phyloP scores from a whole-genome alignment of 2,329 filamentous ascomycete species.

The Didymella keratinophila region DNA sequence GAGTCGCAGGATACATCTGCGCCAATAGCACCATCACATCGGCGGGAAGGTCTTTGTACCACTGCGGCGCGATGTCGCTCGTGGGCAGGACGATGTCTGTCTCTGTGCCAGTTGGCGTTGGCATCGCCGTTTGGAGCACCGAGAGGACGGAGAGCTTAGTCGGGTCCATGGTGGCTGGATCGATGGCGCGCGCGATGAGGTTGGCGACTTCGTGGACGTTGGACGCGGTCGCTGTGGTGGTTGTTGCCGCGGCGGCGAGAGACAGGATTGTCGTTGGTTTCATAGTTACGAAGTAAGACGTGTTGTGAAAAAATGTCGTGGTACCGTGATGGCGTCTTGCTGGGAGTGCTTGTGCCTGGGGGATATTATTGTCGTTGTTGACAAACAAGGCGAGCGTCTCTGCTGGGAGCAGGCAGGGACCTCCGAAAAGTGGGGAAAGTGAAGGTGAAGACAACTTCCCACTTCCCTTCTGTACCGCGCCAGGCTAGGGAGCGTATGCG shows the following conservation, averaged over 20 bases:
- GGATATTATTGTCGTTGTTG: not conserved
- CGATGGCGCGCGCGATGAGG: slow-evolving; percentile 11
- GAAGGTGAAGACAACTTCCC: slow-evolving; percentile 9
- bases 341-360: not conserved
- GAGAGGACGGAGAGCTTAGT: slow-evolving; percentile 21
- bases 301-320: not conserved
- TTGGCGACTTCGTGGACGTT: slow-evolving; percentile 5
- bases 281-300: slow-evolving; percentile 8
- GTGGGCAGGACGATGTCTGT: slow-evolving; percentile 9
- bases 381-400: slow-evolving; percentile 9
- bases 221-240: not conserved
- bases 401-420: not conserved
- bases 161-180: slow-evolving; percentile 19
- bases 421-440: slow-evolving; percentile 2
- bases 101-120: slow-evolving; percentile 8
- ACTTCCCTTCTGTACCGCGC: not conserved
- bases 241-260: not conserved
- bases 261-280: slow-evolving; percentile 8
- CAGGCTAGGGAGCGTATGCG: not conserved
- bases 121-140: slow-evolving; percentile 18
- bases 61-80: slow-evolving; percentile 12
- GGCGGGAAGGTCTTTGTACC: slow-evolving; percentile 19
- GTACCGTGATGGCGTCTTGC: not conserved
- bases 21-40: slow-evolving; percentile 19
- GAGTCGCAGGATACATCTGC: slow-evolving; percentile 18